Evolutionary conservation across 1,284 basidiomycete genomes (phyloP), one percentile per base, ranked within the genome.

Genomic region (Coniophora puteana): DNA sequence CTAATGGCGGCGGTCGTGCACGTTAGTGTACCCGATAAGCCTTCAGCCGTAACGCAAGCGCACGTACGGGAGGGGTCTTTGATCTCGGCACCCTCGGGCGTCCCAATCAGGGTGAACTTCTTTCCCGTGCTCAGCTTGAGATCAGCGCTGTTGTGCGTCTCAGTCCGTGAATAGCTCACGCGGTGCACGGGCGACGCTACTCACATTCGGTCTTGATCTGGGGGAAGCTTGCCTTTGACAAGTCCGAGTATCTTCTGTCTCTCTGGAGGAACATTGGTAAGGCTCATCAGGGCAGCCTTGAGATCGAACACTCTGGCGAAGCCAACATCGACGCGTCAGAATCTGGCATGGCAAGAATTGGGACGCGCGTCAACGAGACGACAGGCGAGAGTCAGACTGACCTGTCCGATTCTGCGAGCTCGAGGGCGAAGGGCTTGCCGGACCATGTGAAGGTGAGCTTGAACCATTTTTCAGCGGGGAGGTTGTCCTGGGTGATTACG

Each of bases 231-330:
- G 26, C 89, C 89, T 53, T 89, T 90, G 26, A 88, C 81, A 21
- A 95, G 65, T 1, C 90, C 90, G 11, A 94, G 71, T 40, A 95
- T 83, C 71, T 96, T 95, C 67, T 95, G 91, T 13, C 91, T 73
- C 50, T 89, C 88, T 20, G 83, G 76, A 3, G 92, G 90, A 2
- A 96, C 89, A 44, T 74, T 76, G 2, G 92, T 95, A 43, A 92
- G 59, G 24, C 68, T 72, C 48, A 83, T 76, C 27, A 96, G 60
- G 7, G 71, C 61, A 14, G 69, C 66, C 62, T 86, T 86, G 49
- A 88, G 61, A 51, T 88, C 84, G 52, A 76, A 81, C 8, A 87
- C 76, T 55, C 83, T 85, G 51, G 5, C 31, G 21, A 25, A 31
- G 33, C 45, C 37, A 40, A 29, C 29, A 37, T 34, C n/a, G 28